Conservation (phyloP, 306 rosid species). For the Vicia faba region DNA sequence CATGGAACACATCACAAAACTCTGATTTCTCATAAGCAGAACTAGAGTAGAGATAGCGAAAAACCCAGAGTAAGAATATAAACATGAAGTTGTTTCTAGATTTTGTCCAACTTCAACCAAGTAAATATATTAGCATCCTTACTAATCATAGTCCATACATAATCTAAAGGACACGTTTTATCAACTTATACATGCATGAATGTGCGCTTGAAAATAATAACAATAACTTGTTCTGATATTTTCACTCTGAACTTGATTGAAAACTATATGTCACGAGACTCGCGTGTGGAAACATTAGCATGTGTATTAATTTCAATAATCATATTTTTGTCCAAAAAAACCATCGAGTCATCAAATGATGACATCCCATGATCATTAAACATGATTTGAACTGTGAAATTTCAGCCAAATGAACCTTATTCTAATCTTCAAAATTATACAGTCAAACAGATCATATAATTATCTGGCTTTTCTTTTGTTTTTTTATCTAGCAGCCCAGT, state of each 20-base stretch:
- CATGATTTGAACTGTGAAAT: slow-evolving; percentile 5
- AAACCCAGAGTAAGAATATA: slow-evolving; percentile 28
- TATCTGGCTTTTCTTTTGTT: background rate
- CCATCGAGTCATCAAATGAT: slow-evolving; percentile 4
- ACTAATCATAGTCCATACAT: slow-evolving; percentile 4
- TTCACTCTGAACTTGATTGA: slow-evolving; percentile 2
- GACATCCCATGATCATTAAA: slow-evolving; percentile 14
- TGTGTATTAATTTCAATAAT: slow-evolving; percentile 19
- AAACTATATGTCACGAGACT: background rate
- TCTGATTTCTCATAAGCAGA: slow-evolving; percentile 79
- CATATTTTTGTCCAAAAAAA: background rate
- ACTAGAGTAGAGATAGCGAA: slow-evolving; percentile 44
- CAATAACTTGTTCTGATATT: background rate
- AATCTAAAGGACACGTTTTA: slow-evolving; percentile 21
- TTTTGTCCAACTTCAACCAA: slow-evolving; percentile 19
- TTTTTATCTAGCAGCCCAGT: no score
- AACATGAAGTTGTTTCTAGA: slow-evolving; percentile 16
- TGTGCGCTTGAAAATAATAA: background rate
- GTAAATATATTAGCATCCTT: slow-evolving; percentile 8
- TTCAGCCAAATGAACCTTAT: slow-evolving; percentile 6
- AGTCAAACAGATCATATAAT: background rate
- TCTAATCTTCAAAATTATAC: slow-evolving; percentile 14
- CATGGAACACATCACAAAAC: slow-evolving; percentile 78
- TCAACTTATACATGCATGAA: background rate
- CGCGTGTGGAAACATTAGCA: slow-evolving; percentile 25